These are phyloP conservation scores for Vitellaria paradoxa DNA, from an alignment of 179 eudicot genomes.

Conservation along the genomic window DNA sequence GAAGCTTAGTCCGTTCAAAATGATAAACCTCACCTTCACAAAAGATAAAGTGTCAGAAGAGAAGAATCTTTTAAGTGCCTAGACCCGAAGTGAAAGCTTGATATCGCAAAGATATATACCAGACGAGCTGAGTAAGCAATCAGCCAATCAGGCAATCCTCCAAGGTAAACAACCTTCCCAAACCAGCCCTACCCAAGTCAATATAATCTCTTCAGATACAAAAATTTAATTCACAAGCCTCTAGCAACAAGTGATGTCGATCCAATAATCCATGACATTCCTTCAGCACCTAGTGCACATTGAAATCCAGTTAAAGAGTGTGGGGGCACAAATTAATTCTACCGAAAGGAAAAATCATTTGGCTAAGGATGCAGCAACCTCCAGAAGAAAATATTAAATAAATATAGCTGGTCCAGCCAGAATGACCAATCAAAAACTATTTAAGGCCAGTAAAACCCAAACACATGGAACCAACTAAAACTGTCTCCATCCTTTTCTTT, in stretches of 20 bases:
- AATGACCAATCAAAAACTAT: constrained; percentile 1
- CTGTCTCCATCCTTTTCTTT: neutral
- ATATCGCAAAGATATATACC: constrained; percentile 38
- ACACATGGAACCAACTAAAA: neutral
- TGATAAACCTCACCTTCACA: constrained; percentile 83
- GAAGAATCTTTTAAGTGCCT: neutral
- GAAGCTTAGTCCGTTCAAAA: constrained; percentile 91
- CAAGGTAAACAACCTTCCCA: constrained; percentile 96
- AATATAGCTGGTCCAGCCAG: neutral
- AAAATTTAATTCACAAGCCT: constrained; percentile 87
- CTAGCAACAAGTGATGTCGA: constrained; percentile 73
- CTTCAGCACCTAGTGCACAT: constrained; percentile 55
- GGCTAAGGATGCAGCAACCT: neutral
- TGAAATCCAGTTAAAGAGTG: constrained; percentile 9
- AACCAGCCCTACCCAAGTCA: constrained; percentile 90
- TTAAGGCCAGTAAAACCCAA: neutral
- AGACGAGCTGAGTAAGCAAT: constrained; percentile 94
- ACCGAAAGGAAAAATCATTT: neutral
- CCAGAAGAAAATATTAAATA: neutral
- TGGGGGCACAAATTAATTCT: neutral
- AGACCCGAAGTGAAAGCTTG: neutral
- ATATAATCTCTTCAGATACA: constrained; percentile 96
- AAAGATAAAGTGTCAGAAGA: constrained; percentile 15
- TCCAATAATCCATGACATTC: constrained; percentile 91
- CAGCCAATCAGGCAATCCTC: constrained; percentile 96